Evolutionary conservation across 768 basidiomycete genomes (phyloP), one percentile per base, ranked within the genome.

Genomic region (Suillus lakei): DNA sequence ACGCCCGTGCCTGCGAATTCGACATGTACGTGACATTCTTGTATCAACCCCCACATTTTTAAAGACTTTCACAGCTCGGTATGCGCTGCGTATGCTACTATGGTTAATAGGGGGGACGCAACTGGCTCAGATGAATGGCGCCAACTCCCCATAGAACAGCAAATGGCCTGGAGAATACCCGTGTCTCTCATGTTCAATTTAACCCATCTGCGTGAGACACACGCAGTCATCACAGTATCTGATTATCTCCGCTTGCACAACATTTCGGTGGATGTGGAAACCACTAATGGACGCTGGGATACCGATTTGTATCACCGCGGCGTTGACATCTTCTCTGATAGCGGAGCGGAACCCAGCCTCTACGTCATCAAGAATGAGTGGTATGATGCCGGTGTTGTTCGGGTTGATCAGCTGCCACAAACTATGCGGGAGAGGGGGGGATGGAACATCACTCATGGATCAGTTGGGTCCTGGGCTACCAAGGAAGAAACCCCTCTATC

Each of bases 91-190:
- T 83, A 76, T 67, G 77, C 77, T 5, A 73, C 73, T 5, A 83
- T 82, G 82, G 83, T 84, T 53, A 84, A 84, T 56, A 78, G 83
- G 36, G 77, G 79, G 1, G 81, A 84, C 38, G 83, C 77, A 5
- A 68, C 77, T 12, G 73, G 77, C 53, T 72, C 66, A 30, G 74
- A 79, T 36, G 79, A 84, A 62, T 84, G 84, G 83, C 71, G 77
- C 8, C 18, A 67, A 0, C 72, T 80, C 39, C 83, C 83, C 26
- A 67, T 73, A 10, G 76, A 78, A 67, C 66, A 77, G 66, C 76
- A 76, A 61, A 79, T 78, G 74, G 79, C 70, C 3, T 80, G 79
- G 73, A 66, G 69, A 39, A 64, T 81, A 64, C 76, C 77, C 2
- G 76, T 76, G 59, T 72, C 75, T 59, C 8, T 77, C 65, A 84